phyloP scores from a whole-genome alignment of 768 basidiomycete species.

The Phlebiopsis gigantea region DNA sequence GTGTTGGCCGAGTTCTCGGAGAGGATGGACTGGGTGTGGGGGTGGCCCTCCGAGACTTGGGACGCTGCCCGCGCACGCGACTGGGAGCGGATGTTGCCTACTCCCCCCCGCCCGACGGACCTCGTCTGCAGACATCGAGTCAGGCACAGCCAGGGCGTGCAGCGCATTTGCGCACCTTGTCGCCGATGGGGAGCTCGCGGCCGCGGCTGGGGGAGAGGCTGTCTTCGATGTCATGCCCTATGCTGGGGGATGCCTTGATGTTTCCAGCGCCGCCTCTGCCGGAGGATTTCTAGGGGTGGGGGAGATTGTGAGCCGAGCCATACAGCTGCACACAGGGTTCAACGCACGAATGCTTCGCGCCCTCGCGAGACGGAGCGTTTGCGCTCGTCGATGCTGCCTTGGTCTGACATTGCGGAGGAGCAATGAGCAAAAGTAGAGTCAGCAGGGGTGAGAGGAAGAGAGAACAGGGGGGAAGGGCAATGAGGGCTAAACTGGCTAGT shows the following conservation, averaged over 20 bases:
- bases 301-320: background rate
- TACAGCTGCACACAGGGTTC: background rate
- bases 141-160: background rate
- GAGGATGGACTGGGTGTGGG: constrained; percentile 24
- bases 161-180: constrained; percentile 36
- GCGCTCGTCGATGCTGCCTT: constrained; percentile 19
- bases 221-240: constrained; percentile 43
- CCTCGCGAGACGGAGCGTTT: constrained; percentile 52
- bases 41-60: constrained; percentile 12
- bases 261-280: constrained; percentile 71
- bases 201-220: constrained; percentile 57
- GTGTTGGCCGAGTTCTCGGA: constrained; percentile 18
- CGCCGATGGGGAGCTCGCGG: constrained; percentile 42
- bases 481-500: background rate
- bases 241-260: constrained; percentile 43
- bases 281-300: constrained; percentile 18
- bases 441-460: background rate
- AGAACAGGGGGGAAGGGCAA: constrained; percentile 7
- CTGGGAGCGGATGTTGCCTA: constrained; percentile 79
- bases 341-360: constrained; percentile 52
- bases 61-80: constrained; percentile 44
- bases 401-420: background rate
- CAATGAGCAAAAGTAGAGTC: background rate
- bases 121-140: constrained; percentile 28
- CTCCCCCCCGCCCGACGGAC: constrained; percentile 75